Base-by-base conservation (phyloP, 1,284 basidiomycete species). In the Austropuccinia psidii region DNA sequence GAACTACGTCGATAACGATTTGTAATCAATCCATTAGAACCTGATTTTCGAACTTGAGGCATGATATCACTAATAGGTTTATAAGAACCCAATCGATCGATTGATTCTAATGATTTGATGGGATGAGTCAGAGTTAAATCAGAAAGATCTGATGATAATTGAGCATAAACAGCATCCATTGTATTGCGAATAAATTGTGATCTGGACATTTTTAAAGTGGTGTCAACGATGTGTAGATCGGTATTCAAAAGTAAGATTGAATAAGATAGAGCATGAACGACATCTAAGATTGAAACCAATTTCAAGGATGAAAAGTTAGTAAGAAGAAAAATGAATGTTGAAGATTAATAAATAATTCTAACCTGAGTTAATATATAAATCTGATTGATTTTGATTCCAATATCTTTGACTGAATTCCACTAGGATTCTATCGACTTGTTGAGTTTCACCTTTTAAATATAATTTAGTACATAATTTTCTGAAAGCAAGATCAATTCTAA, bases 371-470 rank as follows among this genome's bases (percentile, higher is more conserved):
- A 91, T 90, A 80, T 90, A 94, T 7, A 91, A 79, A 29, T 87
- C 86, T 2, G 83, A 83, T 0, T 90, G 89, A 80, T 98, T 98
- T 80, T 91, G 93, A 64, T 93, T 88, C 86, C 88, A 93, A 81
- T 90, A 99, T 8, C 92, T 86, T 55, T 87, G 84, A 76, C 90
- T 90, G 78, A 98, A 98, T 75, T 89, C 89, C 76, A 90, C 90
- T 21, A 99, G 84, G 77, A 99, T 96, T 50, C 95, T 88, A 81
- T 98, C 96, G 45, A 99, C 89, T 82, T 98, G 94, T 80, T 98
- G 96, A 0, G 95, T 96, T 82, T 99, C 95, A 1, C 89, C 95
- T 80, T 93, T 93, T 74, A 98, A 85, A 80, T 87, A 96, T 3
- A 99, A 85, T 80, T 95, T 96, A 27, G 87, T 87, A 80, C 94